phyloP scores from a whole-genome alignment of 768 basidiomycete genomes.

The Termitomyces sp. region DNA sequence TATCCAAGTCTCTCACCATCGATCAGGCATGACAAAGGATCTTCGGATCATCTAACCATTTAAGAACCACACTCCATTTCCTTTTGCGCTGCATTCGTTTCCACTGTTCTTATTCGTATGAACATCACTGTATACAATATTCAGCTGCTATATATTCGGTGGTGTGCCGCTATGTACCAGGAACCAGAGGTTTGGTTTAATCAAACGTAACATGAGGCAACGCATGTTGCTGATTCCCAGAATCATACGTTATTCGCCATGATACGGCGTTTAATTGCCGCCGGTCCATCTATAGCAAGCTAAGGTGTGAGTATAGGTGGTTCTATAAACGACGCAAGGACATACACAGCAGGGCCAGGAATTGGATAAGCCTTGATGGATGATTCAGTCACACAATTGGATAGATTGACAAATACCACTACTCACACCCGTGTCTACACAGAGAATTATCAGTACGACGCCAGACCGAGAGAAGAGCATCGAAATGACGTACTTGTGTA shows the following conservation, averaged over 20 bases:
- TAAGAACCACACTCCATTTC: neutral
- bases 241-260: neutral
- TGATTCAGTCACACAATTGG: neutral
- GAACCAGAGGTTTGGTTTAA: neutral
- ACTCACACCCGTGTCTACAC: conserved; percentile 24
- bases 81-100: neutral
- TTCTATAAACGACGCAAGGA: neutral
- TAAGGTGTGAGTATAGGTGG: neutral
- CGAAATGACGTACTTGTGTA: conserved; percentile 25
- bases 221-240: neutral
- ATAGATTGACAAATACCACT: neutral
- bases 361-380: conserved; percentile 30
- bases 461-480: neutral
- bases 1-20: neutral
- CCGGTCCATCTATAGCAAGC: conserved; percentile 14
- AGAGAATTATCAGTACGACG: conserved; percentile 7
- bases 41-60: neutral
- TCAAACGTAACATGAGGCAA: neutral
- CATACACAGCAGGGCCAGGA: conserved; percentile 38
- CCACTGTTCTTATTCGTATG: neutral
- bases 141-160: neutral
- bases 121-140: neutral
- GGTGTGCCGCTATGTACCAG: no score
- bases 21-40: neutral
- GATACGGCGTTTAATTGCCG: conserved; percentile 3